Base-by-base conservation (phyloP, 2,329 filamentous ascomycete genomes). In the Aschersonia sp. region DNA sequence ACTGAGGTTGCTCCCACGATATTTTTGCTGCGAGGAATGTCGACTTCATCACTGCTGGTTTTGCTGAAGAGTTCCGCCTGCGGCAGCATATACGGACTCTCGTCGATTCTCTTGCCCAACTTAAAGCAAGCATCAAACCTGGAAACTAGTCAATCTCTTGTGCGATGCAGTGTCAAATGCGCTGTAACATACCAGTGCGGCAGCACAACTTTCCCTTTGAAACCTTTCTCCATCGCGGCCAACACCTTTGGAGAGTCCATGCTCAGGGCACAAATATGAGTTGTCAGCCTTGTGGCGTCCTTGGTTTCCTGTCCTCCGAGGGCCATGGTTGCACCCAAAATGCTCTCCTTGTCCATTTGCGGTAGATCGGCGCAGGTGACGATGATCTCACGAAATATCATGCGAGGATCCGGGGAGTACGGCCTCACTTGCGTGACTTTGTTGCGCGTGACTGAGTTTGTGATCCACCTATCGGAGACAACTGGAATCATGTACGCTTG, bases 71-170 rank as follows among this genome's bases (percentile, higher is more conserved):
- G 85, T 54, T 94, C 87, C 1, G 92, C 85, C 54, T 97, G 74
- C 1, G 92, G 92, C 1, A 97, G 73, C 28, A 78, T 68, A 60
- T 98, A 98, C 1, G 92, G 92, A 5, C 72, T 69, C 62, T 98
- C 92, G 55, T 87, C 84, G 55, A 98, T 96, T 50, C 86, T 81
- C 64, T 88, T 89, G 45, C 91, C 89, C 31, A 98, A 78, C 64
- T 86, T 92, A 55, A 98, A 77, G 65, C 92, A 98, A 61, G 96
- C 91, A 56, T 97, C 91, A 60, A 98, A 96, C 89, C 85, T 89
- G n/a, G n/a, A 9, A n/a, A 20, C 20, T 6, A 42, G 10, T 42
- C 20, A n/a, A 20, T n/a, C 40, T 42, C 20, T 2, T 12, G 35
- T 12, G 7, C 35, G 12, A n/a, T 10, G 10, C 20, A 28, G 20